Evolutionary conservation across 768 basidiomycete species (phyloP).

Genomic region (Cystofilobasidium macerans): DNA sequence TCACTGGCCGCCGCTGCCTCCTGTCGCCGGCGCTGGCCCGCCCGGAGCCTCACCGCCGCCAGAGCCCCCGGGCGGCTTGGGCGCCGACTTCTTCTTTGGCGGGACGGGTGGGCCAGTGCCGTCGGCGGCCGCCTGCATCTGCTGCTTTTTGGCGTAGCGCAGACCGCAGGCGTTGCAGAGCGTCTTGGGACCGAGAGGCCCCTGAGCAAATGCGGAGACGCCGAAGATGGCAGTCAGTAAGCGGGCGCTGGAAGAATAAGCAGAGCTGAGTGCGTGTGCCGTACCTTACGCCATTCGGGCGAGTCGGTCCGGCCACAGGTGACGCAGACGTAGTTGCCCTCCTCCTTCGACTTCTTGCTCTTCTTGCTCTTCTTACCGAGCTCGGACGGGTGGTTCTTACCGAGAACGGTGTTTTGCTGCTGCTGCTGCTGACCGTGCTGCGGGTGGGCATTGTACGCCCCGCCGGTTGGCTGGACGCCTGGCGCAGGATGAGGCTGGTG

Average conservation of each 20-base stretch:
- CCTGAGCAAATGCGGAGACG: constrained; percentile 39
- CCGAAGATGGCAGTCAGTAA: neutral
- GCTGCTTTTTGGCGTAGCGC: constrained; percentile 18
- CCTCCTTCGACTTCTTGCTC: constrained; percentile 36
- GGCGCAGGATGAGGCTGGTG: too few relatives aligned
- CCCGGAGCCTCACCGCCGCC: neutral
- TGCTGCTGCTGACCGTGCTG: neutral
- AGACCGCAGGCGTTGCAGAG: constrained; percentile 54
- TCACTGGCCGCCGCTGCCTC: too few relatives aligned
- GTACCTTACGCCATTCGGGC: constrained; percentile 90
- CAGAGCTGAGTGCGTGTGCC: constrained; percentile 6
- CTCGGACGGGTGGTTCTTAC: neutral
- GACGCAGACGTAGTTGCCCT: constrained; percentile 69
- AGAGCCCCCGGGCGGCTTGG: neutral
- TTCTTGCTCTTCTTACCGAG: constrained; percentile 24
- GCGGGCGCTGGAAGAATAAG: neutral
- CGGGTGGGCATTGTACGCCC: too few relatives aligned
- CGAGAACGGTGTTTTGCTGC: constrained; percentile 3
- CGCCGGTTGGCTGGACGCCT: too few relatives aligned
- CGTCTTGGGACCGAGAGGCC: constrained; percentile 91
- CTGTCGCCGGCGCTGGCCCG: neutral
- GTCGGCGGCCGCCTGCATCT: constrained; percentile 3
- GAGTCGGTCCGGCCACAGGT: constrained; percentile 91
- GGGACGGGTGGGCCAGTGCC: neutral
- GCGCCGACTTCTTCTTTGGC: neutral